Evolutionary conservation across 257 asterid genomes (phyloP).

Genomic region (Asclepias syriaca): DNA sequence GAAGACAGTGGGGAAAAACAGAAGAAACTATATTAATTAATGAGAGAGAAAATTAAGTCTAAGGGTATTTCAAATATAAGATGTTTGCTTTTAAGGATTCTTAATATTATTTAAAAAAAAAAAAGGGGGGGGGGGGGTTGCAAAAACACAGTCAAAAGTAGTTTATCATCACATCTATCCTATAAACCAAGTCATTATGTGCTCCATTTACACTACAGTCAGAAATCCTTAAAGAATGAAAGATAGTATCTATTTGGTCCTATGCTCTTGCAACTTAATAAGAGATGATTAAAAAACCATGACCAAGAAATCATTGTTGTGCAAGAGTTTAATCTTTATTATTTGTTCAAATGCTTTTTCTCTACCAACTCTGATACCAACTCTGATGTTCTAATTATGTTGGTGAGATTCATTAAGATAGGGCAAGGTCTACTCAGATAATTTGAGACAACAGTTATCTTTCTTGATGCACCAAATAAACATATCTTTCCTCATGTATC

Average conservation of each 20-base stretch:
- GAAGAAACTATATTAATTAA: too few species aligned
- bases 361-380: background rate
- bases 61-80: too few species aligned
- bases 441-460: background rate
- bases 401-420: background rate
- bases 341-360: background rate
- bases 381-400: background rate
- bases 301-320: background rate
- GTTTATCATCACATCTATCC: background rate
- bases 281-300: background rate
- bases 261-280: background rate
- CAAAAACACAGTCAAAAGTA: background rate
- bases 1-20: too few species aligned
- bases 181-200: background rate
- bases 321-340: background rate
- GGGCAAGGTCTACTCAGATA: background rate
- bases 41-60: too few species aligned
- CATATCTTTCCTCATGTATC: background rate
- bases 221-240: too few species aligned
- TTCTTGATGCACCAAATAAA: background rate
- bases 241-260: background rate
- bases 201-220: too few species aligned
- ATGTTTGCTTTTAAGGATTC: too few species aligned
- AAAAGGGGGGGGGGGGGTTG: background rate
- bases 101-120: background rate